Base-by-base conservation (phyloP, 169 alveolate species). In the Theileria luwenshuni region DNA sequence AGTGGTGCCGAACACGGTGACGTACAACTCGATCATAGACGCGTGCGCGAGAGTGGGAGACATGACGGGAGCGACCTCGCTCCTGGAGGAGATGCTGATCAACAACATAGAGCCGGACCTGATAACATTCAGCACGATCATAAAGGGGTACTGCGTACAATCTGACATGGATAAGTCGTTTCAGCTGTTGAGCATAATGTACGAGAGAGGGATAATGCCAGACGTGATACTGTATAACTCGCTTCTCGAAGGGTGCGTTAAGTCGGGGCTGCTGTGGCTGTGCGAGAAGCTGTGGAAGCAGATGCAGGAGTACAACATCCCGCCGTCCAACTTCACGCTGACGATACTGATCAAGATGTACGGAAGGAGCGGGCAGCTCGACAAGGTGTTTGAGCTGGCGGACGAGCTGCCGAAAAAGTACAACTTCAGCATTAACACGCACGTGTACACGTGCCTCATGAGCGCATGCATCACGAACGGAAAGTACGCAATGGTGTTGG, bases 211-310 rank as follows among this genome's bases (percentile, higher is more conserved):
- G 42, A 88, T 92, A 33, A 86, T 81, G 73, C 97, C 96, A 23
- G 99, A 96, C 75, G 98, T 95, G 52, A 95, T 96, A n/a, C 90
- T 96, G 33, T 96, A 93, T 85, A 96, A 96, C 88, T 92, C 97
- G 49, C 92, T 96, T 12, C 92, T 96, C 28, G 99, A 96, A 74
- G 98, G 97, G 47, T 96, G 99, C 76, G 96, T 96, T 42, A 92
- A 94, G 74, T 54, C 90, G 32, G 94, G 94, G 38, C 67, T 86
- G 17, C 75, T 76, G 25, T 75, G 90, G 83, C 83, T 90, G n/a
- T 90, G 94, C 68, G 86, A 87, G 51, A 74, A 84, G 63, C 79
- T 92, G 52, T 91, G 94, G 94, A 79, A 61, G 65, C 94, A 90
- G 65, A 92, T 92, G 96, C 91, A 80, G 47, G 71, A 68, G 51